These are phyloP conservation scores for Jamesozyma hellenica DNA, from an alignment of 805 yeast genomes.

Conservation along the genomic window DNA sequence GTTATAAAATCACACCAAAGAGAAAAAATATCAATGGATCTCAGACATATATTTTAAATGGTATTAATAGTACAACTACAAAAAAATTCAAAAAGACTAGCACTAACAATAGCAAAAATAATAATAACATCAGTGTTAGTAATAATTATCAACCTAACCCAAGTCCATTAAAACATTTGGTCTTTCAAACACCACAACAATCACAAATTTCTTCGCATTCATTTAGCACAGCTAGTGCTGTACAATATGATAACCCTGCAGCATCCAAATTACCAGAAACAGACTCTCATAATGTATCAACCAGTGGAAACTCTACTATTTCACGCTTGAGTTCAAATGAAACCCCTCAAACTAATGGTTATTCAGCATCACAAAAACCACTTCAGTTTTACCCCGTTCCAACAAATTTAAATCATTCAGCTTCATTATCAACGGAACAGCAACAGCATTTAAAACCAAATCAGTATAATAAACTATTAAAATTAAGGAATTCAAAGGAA, in stretches of 20 bases:
- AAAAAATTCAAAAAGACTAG: constrained; percentile 4
- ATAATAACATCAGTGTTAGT: neutral
- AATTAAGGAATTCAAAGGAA: neutral
- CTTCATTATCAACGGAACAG: neutral
- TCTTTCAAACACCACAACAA: constrained; percentile 30
- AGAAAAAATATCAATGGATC: constrained; percentile 9
- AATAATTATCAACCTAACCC: constrained; percentile 19
- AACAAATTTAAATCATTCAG: constrained; percentile 9
- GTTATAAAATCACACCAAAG: constrained; percentile 27
- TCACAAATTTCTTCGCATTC: constrained; percentile 4
- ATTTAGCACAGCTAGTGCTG: neutral
- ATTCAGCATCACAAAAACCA: constrained; percentile 30
- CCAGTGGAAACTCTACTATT: constrained; percentile 10
- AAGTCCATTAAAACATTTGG: constrained; percentile 27
- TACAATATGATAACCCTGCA: neutral
- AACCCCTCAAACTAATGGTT: constrained; percentile 15
- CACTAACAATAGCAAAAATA: constrained; percentile 5
- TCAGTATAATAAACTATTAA: neutral
- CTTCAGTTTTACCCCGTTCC: constrained; percentile 27
- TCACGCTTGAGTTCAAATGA: constrained; percentile 9
- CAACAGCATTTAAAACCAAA: neutral
- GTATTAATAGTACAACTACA: neutral
- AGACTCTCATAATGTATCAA: neutral
- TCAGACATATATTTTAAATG: constrained; percentile 1
- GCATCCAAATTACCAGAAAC: neutral